phyloP scores from a whole-genome alignment of 345 rosid species.

The Pugionium cornutum region DNA sequence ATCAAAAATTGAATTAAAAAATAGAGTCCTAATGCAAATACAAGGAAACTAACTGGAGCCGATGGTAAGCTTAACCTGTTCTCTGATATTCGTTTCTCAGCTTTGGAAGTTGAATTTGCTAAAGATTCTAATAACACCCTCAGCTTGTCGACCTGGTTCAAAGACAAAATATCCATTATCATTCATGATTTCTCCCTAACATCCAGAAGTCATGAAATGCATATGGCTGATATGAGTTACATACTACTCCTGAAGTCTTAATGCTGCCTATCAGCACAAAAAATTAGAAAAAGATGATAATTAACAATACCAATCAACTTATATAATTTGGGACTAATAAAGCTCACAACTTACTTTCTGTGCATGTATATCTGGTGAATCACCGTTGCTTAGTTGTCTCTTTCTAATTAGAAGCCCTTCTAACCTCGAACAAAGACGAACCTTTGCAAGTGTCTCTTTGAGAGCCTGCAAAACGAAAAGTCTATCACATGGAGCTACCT shows the following conservation, averaged over 20 bases:
- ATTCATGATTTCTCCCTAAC: conserved; percentile 4
- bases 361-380: conserved; percentile 87
- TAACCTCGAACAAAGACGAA: conserved; percentile 73
- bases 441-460: conserved; percentile 72
- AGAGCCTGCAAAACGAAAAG: conserved; percentile 54
- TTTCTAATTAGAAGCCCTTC: conserved; percentile 79
- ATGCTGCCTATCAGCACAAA: conserved; percentile 13
- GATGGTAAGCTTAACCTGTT: conserved; percentile 51
- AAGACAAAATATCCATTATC: conserved; percentile 26
- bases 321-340: conserved; percentile 10
- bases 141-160: conserved; percentile 79
- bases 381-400: conserved; percentile 70
- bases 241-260: background rate
- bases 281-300: background rate
- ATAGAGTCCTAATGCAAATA: background rate
- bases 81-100: conserved; percentile 86
- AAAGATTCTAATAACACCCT: conserved; percentile 91
- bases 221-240: conserved; percentile 21
- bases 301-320: conserved; percentile 9
- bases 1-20: background rate
- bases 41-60: conserved; percentile 8
- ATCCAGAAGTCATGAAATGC: conserved; percentile 18
- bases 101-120: conserved; percentile 69
- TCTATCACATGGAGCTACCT: conserved; percentile 17
- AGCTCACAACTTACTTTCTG: conserved; percentile 60